These are phyloP conservation scores for Eucalyptus coolabah DNA, from an alignment of 345 rosid species.

Conservation along the genomic window DNA sequence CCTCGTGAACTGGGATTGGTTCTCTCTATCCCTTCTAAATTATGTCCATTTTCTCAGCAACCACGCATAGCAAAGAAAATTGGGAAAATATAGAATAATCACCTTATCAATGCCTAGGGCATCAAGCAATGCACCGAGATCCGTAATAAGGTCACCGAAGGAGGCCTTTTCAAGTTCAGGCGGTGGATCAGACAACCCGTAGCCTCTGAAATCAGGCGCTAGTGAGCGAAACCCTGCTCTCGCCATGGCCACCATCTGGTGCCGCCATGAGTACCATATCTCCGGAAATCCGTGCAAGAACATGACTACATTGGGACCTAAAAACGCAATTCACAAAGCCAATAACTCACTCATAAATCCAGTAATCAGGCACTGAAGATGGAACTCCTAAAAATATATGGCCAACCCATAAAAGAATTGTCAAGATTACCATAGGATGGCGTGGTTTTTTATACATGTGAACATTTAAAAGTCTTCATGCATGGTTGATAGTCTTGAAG, in stretches of 20 bases:
- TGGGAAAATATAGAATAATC: not conserved
- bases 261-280: constrained; percentile 52
- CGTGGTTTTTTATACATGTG: not conserved
- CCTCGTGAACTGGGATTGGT: not conserved
- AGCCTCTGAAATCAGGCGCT: constrained; percentile 38
- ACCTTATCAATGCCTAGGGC: constrained; percentile 25
- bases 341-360: not conserved
- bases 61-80: not conserved
- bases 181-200: constrained; percentile 36
- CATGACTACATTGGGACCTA: constrained; percentile 21
- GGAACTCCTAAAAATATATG: not conserved
- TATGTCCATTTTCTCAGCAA: not conserved
- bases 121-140: constrained; percentile 28
- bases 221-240: constrained; percentile 24
- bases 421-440: not conserved
- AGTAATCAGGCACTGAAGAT: not conserved
- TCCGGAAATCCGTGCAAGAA: constrained; percentile 57
- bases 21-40: not conserved
- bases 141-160: constrained; percentile 7
- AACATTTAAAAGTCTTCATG: not conserved
- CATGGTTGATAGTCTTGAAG: not conserved
- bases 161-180: constrained; percentile 23
- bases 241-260: constrained; percentile 39
- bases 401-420: not conserved
- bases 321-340: not conserved